phyloP scores from a whole-genome alignment of 495 filamentous ascomycete genomes.

The Penicillium crystallinum region DNA sequence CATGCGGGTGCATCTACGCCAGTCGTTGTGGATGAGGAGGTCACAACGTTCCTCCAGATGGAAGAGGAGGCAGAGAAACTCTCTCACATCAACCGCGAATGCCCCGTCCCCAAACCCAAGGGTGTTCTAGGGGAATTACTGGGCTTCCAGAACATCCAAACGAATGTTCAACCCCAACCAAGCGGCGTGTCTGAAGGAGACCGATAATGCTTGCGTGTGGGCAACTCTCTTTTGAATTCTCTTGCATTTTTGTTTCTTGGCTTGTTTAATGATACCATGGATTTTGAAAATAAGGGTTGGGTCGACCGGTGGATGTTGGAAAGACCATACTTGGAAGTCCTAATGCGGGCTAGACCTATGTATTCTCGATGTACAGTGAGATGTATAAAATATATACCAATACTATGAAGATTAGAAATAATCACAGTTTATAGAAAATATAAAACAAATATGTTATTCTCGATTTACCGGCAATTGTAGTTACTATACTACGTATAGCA shows the following conservation, averaged over 20 bases:
- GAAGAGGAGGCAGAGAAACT: conserved; percentile 41
- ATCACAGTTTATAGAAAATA: not conserved
- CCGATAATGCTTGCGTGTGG: conserved; percentile 4
- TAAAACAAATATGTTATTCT: not conserved
- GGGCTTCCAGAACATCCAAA: conserved; percentile 48
- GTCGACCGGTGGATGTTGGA: conserved; percentile 6
- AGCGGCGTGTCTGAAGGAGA: conserved; percentile 8
- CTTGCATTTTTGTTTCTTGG: conserved; percentile 13
- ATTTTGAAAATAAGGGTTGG: conserved; percentile 10
- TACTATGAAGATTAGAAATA: not conserved
- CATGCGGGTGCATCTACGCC: conserved; percentile 14
- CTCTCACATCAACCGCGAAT: conserved; percentile 44
- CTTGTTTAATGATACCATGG: conserved; percentile 30
- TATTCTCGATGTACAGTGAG: conserved; percentile 13
- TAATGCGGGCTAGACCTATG: conserved; percentile 6
- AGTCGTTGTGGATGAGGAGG: conserved; percentile 35
- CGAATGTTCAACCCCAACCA: conserved; percentile 9
- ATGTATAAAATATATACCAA: conserved; percentile 4
- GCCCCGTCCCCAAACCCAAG: conserved; percentile 79
- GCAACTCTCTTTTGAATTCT: conserved; percentile 1
- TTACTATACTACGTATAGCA: not conserved
- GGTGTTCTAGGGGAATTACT: conserved; percentile 69
- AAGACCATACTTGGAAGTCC: conserved; percentile 5
- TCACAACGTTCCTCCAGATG: conserved; percentile 41
- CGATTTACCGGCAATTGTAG: not conserved